Base-by-base conservation (phyloP, 192 early-diverging fungal species). In the Entomortierella parvispora region DNA sequence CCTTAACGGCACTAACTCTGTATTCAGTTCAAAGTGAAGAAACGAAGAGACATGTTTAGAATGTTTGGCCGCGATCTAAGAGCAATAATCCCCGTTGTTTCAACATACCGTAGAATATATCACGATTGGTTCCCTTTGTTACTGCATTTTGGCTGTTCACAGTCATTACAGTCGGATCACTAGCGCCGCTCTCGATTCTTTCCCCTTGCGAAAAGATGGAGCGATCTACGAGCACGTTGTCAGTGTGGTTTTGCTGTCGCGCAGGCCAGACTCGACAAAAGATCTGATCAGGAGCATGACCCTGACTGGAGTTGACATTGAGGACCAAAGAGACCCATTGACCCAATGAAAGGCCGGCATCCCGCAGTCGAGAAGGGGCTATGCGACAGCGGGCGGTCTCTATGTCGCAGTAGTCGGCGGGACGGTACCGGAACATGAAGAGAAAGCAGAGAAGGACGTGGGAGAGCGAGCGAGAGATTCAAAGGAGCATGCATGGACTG, bases 391-490 rank as follows among this genome's bases (percentile, higher is more conserved):
- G 65, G 1, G 65, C 74, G 2, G 74, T 77, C 29, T 68, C 65
- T 14, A 45, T 65, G 40, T 77, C 74, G 49, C 65, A 68, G 49
- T 77, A 77, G 59, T 77, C 74, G 2, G 74, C 65, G 0, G 74
- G 74, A 3, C 62, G 20, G 31, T 40, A 29, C 31, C 53, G 32
- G 28, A 48, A 77, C 72, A 76, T 76, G n/a, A n/a, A n/a, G n/a
- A n/a, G n/a, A n/a, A n/a, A n/a, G n/a, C n/a, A n/a, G n/a, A n/a
- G n/a, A n/a, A n/a, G n/a, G n/a, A n/a, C n/a, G n/a, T n/a, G n/a
- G n/a, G n/a, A n/a, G n/a, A n/a, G n/a, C n/a, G n/a, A n/a, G n/a
- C n/a, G n/a, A n/a, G n/a, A n/a, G n/a, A n/a, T n/a, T n/a, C n/a
- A n/a, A n/a, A n/a, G n/a, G n/a, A n/a, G n/a, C n/a, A n/a, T n/a